Conservation (phyloP, 116 monocot genomes). For the Posidonia oceanica region DNA sequence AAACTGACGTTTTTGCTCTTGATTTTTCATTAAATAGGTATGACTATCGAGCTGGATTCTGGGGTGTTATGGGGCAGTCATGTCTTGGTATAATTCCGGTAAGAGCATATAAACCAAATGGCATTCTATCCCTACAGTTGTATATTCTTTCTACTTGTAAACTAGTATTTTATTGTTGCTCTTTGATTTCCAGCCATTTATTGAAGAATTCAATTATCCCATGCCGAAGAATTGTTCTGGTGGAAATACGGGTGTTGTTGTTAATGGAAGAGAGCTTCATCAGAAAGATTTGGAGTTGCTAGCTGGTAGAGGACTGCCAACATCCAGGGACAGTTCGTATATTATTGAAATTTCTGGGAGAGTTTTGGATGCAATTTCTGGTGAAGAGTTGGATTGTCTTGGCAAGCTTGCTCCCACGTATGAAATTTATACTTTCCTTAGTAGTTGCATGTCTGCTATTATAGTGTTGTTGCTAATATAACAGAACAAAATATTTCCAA, state of each 20-base stretch:
- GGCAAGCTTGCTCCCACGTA: conserved; percentile 91
- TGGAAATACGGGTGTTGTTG: conserved; percentile 58
- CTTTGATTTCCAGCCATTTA: conserved; percentile 44
- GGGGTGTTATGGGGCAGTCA: conserved; percentile 63
- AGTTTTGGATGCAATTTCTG: conserved; percentile 61
- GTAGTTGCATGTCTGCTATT: too few species aligned
- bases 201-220: conserved; percentile 75
- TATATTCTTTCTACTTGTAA: not conserved
- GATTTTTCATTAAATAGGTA: conserved; percentile 38
- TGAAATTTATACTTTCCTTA: conserved; percentile 6
- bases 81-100: conserved; percentile 90
- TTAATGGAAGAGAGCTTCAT: conserved; percentile 88
- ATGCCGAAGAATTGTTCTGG: conserved; percentile 61
- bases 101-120: conserved; percentile 9
- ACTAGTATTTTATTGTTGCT: not conserved
- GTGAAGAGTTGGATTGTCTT: conserved; percentile 74
- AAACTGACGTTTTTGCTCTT: not conserved
- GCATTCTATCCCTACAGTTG: not conserved
- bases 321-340: conserved; percentile 28
- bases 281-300: conserved; percentile 67
- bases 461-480: too few species aligned
- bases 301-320: conserved; percentile 49
- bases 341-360: conserved; percentile 64
- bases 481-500: too few species aligned
- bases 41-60: conserved; percentile 87